Conservation (phyloP, 257 asterid genomes). For the Solanum corneliomulleri region DNA sequence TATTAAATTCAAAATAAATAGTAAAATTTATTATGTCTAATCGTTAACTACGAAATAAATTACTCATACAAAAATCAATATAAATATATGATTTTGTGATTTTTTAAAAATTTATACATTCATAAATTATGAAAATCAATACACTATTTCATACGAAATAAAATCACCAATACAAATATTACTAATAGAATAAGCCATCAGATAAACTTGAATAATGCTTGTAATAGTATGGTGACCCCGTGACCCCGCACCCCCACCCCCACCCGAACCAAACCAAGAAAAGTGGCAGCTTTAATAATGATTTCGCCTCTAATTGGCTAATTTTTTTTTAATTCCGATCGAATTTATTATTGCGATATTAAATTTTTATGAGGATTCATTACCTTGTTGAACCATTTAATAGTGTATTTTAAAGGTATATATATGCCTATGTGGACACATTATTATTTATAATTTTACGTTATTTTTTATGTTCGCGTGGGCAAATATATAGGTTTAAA, state of each 20-base stretch:
- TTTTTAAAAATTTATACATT: too few relatives aligned
- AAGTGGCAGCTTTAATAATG: neutral
- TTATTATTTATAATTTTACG: too few relatives aligned
- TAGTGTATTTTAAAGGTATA: too few relatives aligned
- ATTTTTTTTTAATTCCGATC: too few relatives aligned
- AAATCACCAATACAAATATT: accelerated
- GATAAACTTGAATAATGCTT: neutral
- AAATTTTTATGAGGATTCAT: accelerated
- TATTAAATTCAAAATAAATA: neutral
- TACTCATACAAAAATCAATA: too few relatives aligned
- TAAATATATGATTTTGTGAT: too few relatives aligned
- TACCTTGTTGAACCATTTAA: accelerated
- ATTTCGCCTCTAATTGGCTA: neutral
- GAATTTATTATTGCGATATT: accelerated
- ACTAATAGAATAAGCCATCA: too few relatives aligned
- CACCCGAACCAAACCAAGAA: neutral
- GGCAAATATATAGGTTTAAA: too few relatives aligned
- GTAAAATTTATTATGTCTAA: too few relatives aligned
- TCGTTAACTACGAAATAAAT: too few relatives aligned
- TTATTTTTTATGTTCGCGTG: too few relatives aligned
- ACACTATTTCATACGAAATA: accelerated
- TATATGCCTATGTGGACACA: too few relatives aligned
- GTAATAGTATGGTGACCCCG: neutral
- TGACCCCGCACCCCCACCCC: neutral
- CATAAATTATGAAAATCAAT: neutral